Conservation (phyloP, 257 asterid genomes). For the Rehmannia glutinosa region DNA sequence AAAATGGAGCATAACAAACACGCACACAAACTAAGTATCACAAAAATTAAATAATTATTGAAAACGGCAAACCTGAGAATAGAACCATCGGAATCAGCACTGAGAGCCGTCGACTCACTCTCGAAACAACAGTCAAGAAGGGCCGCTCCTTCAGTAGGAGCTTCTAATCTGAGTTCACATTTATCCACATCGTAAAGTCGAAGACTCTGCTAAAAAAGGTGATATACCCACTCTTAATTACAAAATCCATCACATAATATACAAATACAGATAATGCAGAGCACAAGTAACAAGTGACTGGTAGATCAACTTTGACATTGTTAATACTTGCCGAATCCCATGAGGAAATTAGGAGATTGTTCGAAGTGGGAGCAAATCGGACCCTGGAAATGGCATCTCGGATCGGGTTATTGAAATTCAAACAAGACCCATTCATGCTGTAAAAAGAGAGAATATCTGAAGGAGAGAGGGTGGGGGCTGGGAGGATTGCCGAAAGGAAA, state of each 20-base stretch:
- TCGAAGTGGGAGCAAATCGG: conserved; percentile 67
- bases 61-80: conserved; percentile 52
- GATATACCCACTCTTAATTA: conserved; percentile 6
- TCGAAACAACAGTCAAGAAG: conserved; percentile 81
- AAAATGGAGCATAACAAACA: neutral
- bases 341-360: conserved; percentile 73
- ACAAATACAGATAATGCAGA: neutral
- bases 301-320: neutral
- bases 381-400: conserved; percentile 73
- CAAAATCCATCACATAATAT: neutral
- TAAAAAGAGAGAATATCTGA: neutral
- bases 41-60: neutral
- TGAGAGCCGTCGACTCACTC: conserved; percentile 53
- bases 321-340: conserved; percentile 73
- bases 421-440: conserved; percentile 39
- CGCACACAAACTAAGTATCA: neutral
- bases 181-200: conserved; percentile 73
- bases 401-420: conserved; percentile 49
- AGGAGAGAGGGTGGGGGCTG: neutral
- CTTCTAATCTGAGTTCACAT: conserved; percentile 55
- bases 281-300: neutral
- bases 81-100: conserved; percentile 71
- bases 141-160: conserved; percentile 36
- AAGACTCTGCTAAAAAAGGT: conserved; percentile 47
- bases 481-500: neutral